Base-by-base conservation (phyloP, 352 stramenopile species). In the Globisporangium orthogonon region DNA sequence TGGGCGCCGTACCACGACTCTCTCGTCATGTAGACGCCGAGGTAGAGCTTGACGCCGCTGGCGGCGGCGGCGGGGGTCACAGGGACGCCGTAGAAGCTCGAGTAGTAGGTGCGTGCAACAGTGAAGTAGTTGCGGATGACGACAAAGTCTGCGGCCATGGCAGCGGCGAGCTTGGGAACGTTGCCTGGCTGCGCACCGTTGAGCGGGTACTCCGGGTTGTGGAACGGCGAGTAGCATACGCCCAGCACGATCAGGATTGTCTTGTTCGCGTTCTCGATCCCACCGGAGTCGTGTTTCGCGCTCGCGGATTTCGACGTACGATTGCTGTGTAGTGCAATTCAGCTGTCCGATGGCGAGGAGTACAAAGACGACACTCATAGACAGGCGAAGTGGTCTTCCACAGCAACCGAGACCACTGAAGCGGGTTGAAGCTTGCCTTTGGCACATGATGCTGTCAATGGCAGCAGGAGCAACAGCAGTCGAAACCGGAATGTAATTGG, bases 41-140 rank as follows among this genome's bases (percentile, higher is more conserved):
- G 68, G 49, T 79, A 89, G 35, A 94, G 73, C 41, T 73, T 69
- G 28, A 94, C 50, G 10, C 67, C 67, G 47, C 80, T 59, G 13
- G 67, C 70, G 2, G 71, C 74, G 4, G 81, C 81, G 14, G 63
- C 47, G 1, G 66, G 67, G 0, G 76, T 44, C 9, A 94, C 67
- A 0, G 66, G 54, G 23, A 80, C 70, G 29, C 76, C 78, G 58
- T 76, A 87, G 66, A 74, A 88, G 40, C 40, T 79, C 56, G 82
- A 83, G 65, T 94, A 94, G 64, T 94, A 92, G 41, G 82, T 94
- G 40, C 84, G 80, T 31, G 73, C 77, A 46, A 83, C 57, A 2
- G 59, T 65, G 51, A 85, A 65, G 58, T 82, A 85, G 35, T 81
- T 78, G 11, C 72, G 75, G 63, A 92, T 89, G 62, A 87, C 74